Evolutionary conservation across 1,284 basidiomycete species (phyloP).

Genomic region (Mycosarcoma maydis): DNA sequence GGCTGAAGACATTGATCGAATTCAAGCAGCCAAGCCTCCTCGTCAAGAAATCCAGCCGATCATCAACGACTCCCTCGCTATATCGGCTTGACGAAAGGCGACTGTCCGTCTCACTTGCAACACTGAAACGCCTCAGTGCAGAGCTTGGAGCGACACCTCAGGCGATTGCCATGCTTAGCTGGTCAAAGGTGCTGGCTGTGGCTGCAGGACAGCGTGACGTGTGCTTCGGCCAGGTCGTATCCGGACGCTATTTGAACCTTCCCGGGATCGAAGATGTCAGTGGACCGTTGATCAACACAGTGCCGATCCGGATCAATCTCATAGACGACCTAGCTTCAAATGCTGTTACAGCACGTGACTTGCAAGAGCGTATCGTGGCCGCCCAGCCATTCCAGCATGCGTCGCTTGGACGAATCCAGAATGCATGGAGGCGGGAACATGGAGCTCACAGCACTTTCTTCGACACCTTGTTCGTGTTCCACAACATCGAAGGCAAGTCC

Average conservation of each 20-base stretch:
- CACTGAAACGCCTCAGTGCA: constrained; percentile 2
- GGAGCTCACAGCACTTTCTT: constrained; percentile 1
- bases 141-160: constrained; percentile 10
- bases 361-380: constrained; percentile 6
- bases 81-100: constrained; percentile 5
- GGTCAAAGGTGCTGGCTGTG: constrained; percentile 11
- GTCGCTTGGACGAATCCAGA: constrained; percentile 9
- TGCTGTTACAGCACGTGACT: constrained; percentile 2
- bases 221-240: constrained; percentile 21
- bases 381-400: constrained; percentile 25
- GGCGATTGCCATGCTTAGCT: constrained; percentile 9
- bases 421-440: constrained; percentile 1
- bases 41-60: too few species aligned
- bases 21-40: constrained; percentile 4
- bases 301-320: constrained; percentile 12
- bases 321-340: constrained; percentile 7
- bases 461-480: constrained; percentile 14
- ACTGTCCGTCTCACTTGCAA: background rate
- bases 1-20: background rate
- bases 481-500: constrained; percentile 6
- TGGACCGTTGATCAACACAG: constrained; percentile 23
- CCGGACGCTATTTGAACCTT: constrained; percentile 12
- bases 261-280: constrained; percentile 19
- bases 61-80: background rate
- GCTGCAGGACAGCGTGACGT: constrained; percentile 16